These are phyloP conservation scores for Fusarium sp. DNA, from an alignment of 2,329 filamentous ascomycete genomes.

Conservation along the genomic window DNA sequence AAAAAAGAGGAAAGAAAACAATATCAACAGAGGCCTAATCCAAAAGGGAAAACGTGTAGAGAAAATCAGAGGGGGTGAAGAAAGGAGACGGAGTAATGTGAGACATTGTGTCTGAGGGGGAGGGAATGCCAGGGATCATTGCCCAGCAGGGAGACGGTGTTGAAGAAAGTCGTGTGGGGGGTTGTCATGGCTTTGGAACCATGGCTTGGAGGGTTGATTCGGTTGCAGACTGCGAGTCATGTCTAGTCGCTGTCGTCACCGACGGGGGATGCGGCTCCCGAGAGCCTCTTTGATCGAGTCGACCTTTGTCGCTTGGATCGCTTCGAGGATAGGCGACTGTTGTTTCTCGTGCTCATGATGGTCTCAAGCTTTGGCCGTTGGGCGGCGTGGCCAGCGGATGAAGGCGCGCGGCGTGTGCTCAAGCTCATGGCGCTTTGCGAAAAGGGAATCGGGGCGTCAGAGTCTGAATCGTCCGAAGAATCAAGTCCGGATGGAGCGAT, in stretches of 20 bases:
- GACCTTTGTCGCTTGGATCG: conserved; percentile 47
- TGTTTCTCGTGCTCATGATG: conserved; percentile 57
- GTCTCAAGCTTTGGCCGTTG: conserved; percentile 61
- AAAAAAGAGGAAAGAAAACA: conserved; percentile 8
- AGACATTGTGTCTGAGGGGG: conserved; percentile 9
- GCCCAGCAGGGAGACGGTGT: conserved; percentile 16
- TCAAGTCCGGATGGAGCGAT: conserved; percentile 47
- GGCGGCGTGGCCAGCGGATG: conserved; percentile 49
- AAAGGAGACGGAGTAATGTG: conserved; percentile 15
- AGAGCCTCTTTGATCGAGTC: conserved; percentile 45
- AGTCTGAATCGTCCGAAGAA: conserved; percentile 51
- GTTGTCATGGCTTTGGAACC: conserved; percentile 14
- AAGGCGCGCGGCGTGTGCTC: conserved; percentile 40
- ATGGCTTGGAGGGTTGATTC: conserved; percentile 24
- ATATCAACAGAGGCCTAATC: conserved; percentile 19
- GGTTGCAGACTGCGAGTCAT: background rate
- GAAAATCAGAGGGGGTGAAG: conserved; percentile 19
- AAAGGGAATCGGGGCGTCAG: conserved; percentile 39
- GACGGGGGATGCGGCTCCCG: conserved; percentile 52
- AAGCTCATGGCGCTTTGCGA: conserved; percentile 40
- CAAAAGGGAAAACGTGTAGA: conserved; percentile 13
- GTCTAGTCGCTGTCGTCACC: conserved; percentile 52
- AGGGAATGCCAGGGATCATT: conserved; percentile 8
- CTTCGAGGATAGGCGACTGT: conserved; percentile 46
- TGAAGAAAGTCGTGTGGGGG: conserved; percentile 23